Percentiles rank a stretch among this genome's conserved stretches.
These are phyloP conservation scores for Takakia lepidozioides DNA, from an alignment of 225 moss, liverwort and hornwort genomes.

Conservation along the genomic window DNA sequence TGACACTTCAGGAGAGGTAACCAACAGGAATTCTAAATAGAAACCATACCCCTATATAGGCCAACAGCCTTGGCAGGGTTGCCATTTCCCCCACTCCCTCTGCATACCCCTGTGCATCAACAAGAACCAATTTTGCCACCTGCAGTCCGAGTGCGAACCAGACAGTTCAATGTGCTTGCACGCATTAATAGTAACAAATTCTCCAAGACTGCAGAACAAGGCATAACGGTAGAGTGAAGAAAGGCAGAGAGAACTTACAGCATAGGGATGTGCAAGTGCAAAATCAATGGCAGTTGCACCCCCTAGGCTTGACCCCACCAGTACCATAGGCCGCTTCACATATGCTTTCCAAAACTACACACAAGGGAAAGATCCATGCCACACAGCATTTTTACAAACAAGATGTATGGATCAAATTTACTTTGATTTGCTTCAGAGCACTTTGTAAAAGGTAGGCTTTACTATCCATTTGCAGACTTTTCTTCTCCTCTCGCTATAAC, in stretches of 20 bases:
- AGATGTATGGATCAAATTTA: not conserved
- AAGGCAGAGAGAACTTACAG: slow-evolving; percentile 1
- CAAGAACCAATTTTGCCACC: slow-evolving; percentile 84
- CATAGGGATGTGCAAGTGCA: slow-evolving; percentile 21
- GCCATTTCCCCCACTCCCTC: slow-evolving; percentile 77
- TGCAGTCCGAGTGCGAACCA: too few species aligned
- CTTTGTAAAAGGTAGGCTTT: too few species aligned
- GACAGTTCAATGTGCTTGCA: too few species aligned
- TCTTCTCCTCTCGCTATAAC: too few species aligned
- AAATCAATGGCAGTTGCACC: slow-evolving; percentile 89
- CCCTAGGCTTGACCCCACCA: slow-evolving; percentile 94
- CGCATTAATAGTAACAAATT: too few species aligned
- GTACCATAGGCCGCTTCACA: slow-evolving; percentile 72
- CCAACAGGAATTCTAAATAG: too few species aligned
- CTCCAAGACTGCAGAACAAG: too few species aligned
- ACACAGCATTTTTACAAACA: not conserved
- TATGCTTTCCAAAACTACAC: slow-evolving; percentile 82
- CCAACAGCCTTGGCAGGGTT: slow-evolving; percentile 72
- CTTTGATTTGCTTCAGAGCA: too few species aligned
- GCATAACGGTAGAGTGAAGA: not conserved
- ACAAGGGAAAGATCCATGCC: not conserved
- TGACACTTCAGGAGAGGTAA: too few species aligned
- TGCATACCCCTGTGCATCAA: slow-evolving; percentile 86
- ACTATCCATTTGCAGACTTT: too few species aligned
- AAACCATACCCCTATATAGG: slow-evolving; percentile 80